These are phyloP conservation scores for Hypoxylon lienhwacheense DNA, from an alignment of 495 filamentous ascomycete species.

Conservation along the genomic window DNA sequence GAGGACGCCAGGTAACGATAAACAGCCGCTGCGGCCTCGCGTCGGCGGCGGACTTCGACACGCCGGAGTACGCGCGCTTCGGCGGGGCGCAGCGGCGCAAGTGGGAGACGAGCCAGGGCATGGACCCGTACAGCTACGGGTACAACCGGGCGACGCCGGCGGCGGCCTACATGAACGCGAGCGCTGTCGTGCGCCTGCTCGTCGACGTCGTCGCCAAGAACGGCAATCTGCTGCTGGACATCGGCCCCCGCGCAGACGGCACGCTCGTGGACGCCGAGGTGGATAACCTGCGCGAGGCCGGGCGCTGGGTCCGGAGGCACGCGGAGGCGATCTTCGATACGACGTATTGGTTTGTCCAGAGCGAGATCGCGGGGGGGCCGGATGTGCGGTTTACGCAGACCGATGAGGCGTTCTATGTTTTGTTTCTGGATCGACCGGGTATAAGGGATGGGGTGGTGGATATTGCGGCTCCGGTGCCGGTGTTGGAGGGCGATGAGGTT, in stretches of 20 bases:
- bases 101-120: conserved; percentile 58
- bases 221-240: conserved; percentile 58
- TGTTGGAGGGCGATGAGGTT: conserved; percentile 47
- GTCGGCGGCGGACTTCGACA: conserved; percentile 52
- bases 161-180: conserved; percentile 55
- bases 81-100: conserved; percentile 53
- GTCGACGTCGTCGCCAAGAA: conserved; percentile 60
- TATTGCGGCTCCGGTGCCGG: conserved; percentile 50
- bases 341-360: conserved; percentile 59
- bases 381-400: conserved; percentile 57
- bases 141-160: conserved; percentile 56
- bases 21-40: conserved; percentile 57
- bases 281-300: conserved; percentile 50
- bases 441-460: conserved; percentile 32
- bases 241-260: conserved; percentile 57
- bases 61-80: conserved; percentile 55
- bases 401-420: conserved; percentile 56
- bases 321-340: conserved; percentile 59
- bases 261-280: conserved; percentile 54
- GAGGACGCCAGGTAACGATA: conserved; percentile 51
- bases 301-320: conserved; percentile 54
- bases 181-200: conserved; percentile 46
- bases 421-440: conserved; percentile 47
- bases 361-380: conserved; percentile 42
- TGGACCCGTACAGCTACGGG: conserved; percentile 60